phyloP scores from a whole-genome alignment of 352 stramenopile species.

The Phytophthora boehmeriae region DNA sequence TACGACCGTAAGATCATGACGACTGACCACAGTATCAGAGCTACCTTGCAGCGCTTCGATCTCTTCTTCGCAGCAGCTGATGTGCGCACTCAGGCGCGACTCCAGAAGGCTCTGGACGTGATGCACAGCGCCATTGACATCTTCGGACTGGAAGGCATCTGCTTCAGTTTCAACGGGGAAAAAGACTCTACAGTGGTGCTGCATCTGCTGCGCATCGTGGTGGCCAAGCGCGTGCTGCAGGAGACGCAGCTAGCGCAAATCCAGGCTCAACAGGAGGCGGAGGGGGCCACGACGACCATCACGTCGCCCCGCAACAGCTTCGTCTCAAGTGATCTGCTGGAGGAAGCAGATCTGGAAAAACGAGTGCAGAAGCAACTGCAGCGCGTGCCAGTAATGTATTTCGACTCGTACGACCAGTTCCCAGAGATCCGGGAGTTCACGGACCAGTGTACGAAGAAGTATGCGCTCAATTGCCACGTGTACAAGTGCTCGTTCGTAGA shows the following conservation, averaged over 20 bases:
- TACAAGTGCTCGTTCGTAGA: constrained; percentile 93
- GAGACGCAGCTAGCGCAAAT: constrained; percentile 30
- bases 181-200: constrained; percentile 94
- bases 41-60: constrained; percentile 60
- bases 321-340: constrained; percentile 53
- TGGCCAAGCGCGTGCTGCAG: constrained; percentile 76
- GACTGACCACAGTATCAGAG: constrained; percentile 22
- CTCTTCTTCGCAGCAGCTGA: constrained; percentile 60
- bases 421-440: constrained; percentile 92
- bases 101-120: constrained; percentile 78
- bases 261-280: constrained; percentile 16
- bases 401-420: constrained; percentile 96
- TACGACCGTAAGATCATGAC: constrained; percentile 20
- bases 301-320: constrained; percentile 70
- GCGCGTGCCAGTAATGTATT: constrained; percentile 94
- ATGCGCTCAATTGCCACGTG: constrained; percentile 67
- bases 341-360: constrained; percentile 55
- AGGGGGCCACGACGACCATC: constrained; percentile 40
- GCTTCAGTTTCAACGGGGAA: constrained; percentile 93
- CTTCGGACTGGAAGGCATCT: constrained; percentile 73
- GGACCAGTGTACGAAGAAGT: constrained; percentile 63
- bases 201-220: constrained; percentile 85
- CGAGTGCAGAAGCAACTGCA: constrained; percentile 50
- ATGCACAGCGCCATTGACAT: constrained; percentile 83
- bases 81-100: constrained; percentile 42